These are phyloP conservation scores for Petunia secreta DNA, from an alignment of 257 asterid species.

Conservation along the genomic window DNA sequence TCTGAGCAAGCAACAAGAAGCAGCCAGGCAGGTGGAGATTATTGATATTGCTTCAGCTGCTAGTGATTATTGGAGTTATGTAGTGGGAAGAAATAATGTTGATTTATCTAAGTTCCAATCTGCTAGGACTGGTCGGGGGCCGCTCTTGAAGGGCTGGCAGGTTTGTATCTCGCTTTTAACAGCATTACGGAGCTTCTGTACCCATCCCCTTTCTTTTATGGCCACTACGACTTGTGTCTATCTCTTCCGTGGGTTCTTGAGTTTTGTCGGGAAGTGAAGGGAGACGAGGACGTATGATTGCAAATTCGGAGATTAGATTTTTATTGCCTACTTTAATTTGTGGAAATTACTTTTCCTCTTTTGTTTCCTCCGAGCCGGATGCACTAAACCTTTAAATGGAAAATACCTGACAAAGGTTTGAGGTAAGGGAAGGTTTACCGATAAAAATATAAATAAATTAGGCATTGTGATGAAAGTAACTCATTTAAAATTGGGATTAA, in stretches of 20 bases:
- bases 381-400: not conserved
- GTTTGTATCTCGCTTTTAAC: conserved; percentile 42
- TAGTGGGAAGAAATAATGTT: conserved; percentile 56
- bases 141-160: conserved; percentile 81
- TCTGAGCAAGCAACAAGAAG: conserved; percentile 63
- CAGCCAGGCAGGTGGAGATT: conserved; percentile 64
- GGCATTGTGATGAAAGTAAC: too few species aligned
- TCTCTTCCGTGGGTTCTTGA: not conserved
- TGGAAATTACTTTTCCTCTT: not conserved
- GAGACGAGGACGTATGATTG: not conserved
- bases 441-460: too few species aligned
- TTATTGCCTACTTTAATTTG: not conserved
- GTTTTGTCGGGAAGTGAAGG: not conserved
- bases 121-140: conserved; percentile 71
- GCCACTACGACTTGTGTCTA: not conserved
- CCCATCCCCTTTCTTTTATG: not conserved
- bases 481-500: too few species aligned
- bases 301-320: not conserved
- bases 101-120: conserved; percentile 73
- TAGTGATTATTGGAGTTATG: conserved; percentile 82
- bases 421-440: too few species aligned
- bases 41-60: conserved; percentile 66
- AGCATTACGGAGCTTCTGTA: not conserved
- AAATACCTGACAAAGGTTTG: too few species aligned
- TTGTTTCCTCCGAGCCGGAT: not conserved